A percentile compares a stretch with the other conserved stretches of the same genome.
These are phyloP conservation scores for Irineochytrium annulatum DNA, from an alignment of 192 early-diverging fungal genomes.

Conservation along the genomic window DNA sequence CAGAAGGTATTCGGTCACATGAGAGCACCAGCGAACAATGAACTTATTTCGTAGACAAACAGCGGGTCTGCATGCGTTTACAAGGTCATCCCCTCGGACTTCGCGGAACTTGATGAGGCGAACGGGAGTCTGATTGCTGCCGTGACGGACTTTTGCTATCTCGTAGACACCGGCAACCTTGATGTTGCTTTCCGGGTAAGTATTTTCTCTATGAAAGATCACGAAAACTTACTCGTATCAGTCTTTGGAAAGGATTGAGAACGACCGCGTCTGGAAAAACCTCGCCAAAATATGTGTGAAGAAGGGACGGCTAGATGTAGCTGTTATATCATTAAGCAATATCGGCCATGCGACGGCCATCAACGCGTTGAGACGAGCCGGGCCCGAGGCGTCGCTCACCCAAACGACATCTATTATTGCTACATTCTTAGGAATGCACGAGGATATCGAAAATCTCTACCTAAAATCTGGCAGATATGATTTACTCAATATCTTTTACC, in stretches of 20 bases:
- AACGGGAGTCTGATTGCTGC: constrained; percentile 29
- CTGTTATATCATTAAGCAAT: constrained; percentile 38
- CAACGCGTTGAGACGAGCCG: constrained; percentile 26
- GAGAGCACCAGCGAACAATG: not conserved
- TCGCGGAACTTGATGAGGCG: constrained; percentile 32
- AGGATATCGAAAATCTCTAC: constrained; percentile 38
- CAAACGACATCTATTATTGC: constrained; percentile 22
- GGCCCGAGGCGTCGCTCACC: constrained; percentile 11
- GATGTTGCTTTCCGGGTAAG: constrained; percentile 47
- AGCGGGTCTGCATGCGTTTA: not conserved
- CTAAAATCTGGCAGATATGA: constrained; percentile 28
- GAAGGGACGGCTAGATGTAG: constrained; percentile 33
- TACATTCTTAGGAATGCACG: constrained; percentile 30
- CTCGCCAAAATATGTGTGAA: constrained; percentile 52
- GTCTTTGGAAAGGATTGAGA: constrained; percentile 39
- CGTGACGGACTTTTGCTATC: constrained; percentile 47
- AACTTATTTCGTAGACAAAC: constrained; percentile 4
- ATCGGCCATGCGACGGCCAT: constrained; percentile 41
- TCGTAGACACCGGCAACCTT: constrained; percentile 45
- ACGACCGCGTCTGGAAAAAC: constrained; percentile 45
- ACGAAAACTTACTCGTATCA: not conserved
- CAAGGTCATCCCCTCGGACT: constrained; percentile 27
- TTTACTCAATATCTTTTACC: constrained; percentile 39
- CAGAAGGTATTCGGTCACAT: constrained; percentile 37
- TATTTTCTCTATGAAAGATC: not conserved